Evolutionary conservation across 2,329 filamentous ascomycete species (phyloP).

Genomic region (Calonectria multiphialidica): DNA sequence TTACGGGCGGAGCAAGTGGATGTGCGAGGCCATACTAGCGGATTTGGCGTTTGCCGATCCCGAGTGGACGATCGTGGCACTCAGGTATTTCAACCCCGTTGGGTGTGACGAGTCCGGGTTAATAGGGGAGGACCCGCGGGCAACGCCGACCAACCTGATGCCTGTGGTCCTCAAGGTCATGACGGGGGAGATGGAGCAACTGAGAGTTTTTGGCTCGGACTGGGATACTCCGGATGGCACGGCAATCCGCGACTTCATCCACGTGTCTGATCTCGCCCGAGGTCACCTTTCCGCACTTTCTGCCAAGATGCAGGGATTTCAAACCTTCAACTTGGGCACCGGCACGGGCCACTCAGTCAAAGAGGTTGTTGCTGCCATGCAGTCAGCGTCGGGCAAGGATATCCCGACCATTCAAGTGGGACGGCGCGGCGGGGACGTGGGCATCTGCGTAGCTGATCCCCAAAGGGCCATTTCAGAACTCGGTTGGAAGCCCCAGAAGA

Average conservation of each 20-base stretch:
- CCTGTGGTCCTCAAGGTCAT: constrained; percentile 73
- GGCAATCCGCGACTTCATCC: constrained; percentile 75
- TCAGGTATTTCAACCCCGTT: constrained; percentile 77
- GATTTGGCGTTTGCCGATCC: constrained; percentile 71
- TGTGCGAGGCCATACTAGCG: constrained; percentile 74
- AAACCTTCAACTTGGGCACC: constrained; percentile 59
- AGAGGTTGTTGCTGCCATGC: constrained; percentile 55
- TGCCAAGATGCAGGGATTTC: constrained; percentile 48
- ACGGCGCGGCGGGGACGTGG: constrained; percentile 56
- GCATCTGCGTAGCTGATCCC: constrained; percentile 56
- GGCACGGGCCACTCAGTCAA: constrained; percentile 57
- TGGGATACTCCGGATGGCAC: constrained; percentile 75
- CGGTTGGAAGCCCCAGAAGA: constrained; percentile 51
- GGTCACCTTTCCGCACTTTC: constrained; percentile 72
- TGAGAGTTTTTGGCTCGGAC: constrained; percentile 72
- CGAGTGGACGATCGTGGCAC: constrained; percentile 70
- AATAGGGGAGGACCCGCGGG: constrained; percentile 72
- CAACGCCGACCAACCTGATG: constrained; percentile 72
- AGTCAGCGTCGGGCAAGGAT: constrained; percentile 47
- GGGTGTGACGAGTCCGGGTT: constrained; percentile 74
- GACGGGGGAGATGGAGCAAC: constrained; percentile 62
- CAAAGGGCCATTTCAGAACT: constrained; percentile 55
- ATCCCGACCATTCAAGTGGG: constrained; percentile 52
- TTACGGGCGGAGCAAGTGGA: constrained; percentile 75
- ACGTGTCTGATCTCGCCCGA: constrained; percentile 72